Evolutionary conservation across 306 rosid genomes (phyloP), one percentile per base, ranked within the genome.

Genomic region (Cercis canadensis): DNA sequence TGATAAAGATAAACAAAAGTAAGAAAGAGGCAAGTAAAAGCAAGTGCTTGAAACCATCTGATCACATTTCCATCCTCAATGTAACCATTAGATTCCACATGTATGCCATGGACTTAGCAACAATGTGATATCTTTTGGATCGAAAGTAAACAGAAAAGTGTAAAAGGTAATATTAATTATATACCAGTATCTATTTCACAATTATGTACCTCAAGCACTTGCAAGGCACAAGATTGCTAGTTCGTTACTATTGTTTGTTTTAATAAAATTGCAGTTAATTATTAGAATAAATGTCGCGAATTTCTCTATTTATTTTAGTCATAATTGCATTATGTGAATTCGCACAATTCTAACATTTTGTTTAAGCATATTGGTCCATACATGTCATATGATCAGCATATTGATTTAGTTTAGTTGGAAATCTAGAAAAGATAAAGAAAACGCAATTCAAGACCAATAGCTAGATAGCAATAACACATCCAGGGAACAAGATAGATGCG

Each of bases 401-500:
- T 57, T 47, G 31, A 6, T 61, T 49, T 8, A 73, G 58, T 45
- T 51, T 36, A 13, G 40, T 15, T 9, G 58, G 46, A 53, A 45
- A 67, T 32, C 24, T 67, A 47, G 13, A 72, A 71, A 50, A 59
- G 18, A 37, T 46, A 12, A 46, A 49, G 65, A 62, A 32, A 39
- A 65, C 19, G 34, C 41, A 59, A 62, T 36, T n/a, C 68, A 21
- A 57, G 10, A 75, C 52, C 10, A 8, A 62, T 8, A 29, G 57
- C 7, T 13, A 52, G 41, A 73, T 50, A 57, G 41, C 24, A 7
- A 31, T 14, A 64, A 50, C 29, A 24, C 29, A 24, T 24, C 29
- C 31, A 62, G 43, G 36, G 46, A 66, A 55, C 9, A 62, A 72
- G 58, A 29, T 19, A 16, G 70, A 65, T 40, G 63, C 88, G 81